These are phyloP conservation scores for Solanum hybrid DNA, from an alignment of 305 asterid species.

Conservation along the genomic window DNA sequence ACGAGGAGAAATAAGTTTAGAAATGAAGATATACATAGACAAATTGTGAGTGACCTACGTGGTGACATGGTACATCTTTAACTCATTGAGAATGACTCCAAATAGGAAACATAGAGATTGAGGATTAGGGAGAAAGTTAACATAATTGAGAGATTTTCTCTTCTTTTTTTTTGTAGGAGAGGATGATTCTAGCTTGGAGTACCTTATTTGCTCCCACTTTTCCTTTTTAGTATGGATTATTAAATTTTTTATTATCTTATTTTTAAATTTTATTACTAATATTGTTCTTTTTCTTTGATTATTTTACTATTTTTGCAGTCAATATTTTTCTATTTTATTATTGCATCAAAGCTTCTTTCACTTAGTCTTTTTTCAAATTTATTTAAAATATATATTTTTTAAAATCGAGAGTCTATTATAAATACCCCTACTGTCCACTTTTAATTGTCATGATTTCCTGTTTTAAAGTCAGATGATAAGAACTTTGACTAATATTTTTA, in stretches of 20 bases:
- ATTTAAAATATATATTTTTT: too few relatives aligned
- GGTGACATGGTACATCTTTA: background rate
- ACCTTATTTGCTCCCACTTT: background rate
- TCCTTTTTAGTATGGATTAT: background rate
- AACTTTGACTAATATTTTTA: too few relatives aligned
- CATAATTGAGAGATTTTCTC: background rate
- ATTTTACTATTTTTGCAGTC: background rate
- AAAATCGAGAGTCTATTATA: background rate
- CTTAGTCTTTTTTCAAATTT: too few relatives aligned
- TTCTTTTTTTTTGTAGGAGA: background rate
- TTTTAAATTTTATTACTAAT: background rate
- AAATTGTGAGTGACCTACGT: background rate
- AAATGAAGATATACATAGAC: background rate
- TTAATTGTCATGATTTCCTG: too few relatives aligned
- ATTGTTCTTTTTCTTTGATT: background rate
- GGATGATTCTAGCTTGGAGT: background rate
- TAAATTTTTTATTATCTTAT: background rate
- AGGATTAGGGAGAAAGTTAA: background rate
- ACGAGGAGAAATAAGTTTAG: background rate
- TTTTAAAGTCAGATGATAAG: background rate
- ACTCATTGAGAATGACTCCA: background rate
- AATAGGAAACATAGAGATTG: background rate
- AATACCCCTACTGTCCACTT: fast-evolving
- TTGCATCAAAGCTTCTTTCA: background rate
- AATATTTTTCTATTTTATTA: background rate